Evolutionary conservation across 345 rosid genomes (phyloP), one percentile per base, ranked within the genome.

Genomic region (Bruguiera gymnorhiza): DNA sequence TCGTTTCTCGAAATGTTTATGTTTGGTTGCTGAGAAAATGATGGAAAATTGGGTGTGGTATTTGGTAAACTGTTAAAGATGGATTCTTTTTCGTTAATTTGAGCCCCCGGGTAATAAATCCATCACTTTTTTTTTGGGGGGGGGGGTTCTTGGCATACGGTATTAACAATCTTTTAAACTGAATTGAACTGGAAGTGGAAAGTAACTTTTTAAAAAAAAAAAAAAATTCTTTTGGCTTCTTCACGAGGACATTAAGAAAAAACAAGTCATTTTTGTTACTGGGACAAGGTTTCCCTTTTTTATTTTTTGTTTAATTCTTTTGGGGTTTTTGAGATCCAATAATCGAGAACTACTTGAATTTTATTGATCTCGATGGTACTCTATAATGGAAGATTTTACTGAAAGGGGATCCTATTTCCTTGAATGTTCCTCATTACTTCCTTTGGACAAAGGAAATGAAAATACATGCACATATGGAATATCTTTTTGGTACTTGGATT

Each of bases 1-100:
- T 34, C 0, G 18, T 71, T 48, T 36, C 27, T 36, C 69, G 9
- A 48, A n/a, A 31, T 36, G 6, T 34, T 37, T 65, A 32, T 8
- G 48, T 20, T 61, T 53, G 69, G 21, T 61, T 57, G 19, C 26
- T 70, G 16, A 48, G 11, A 53, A 48, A 68, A 51, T 59, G 55
- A 21, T 24, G 39, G 27, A n/a, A 46, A 57, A 31, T 10, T 53
- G 50, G 26, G 13, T 52, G 21, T 19, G 1, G 34, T 60, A 34
- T 20, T 59, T 30, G n/a, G 34, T 53, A 1, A 3, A 20, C 16
- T 29, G 6, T 54, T 60, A 23, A 50, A 29, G n/a, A 51, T 39
- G 15, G n/a, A 1, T 20, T 24, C 52, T 51, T 39, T n/a, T 29
- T 51, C 8, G 19, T 34, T 46, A 8, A 11, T 61, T 73, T 62